A percentile compares a stretch with the other conserved stretches of the same genome.
Conservation (phyloP, 2,329 filamentous ascomycete species). For the Ascochyta rabiei region DNA sequence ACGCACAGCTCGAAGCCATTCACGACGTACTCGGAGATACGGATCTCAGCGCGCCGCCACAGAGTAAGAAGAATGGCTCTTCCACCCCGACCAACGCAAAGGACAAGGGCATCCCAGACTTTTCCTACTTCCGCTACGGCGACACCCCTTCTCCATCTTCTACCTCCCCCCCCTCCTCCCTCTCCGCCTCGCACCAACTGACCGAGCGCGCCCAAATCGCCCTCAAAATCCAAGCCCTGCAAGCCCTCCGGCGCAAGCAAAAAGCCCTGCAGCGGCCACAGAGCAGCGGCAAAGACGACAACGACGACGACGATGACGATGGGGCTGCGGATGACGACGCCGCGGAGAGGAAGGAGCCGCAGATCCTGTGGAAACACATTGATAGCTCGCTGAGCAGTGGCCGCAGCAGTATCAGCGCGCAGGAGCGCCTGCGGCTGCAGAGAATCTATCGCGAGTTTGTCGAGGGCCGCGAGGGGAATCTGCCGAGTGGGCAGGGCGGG, state of each 20-base stretch:
- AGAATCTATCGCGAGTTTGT: conserved; percentile 94
- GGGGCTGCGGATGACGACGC: conserved; percentile 50
- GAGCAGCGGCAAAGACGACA: conserved; percentile 23
- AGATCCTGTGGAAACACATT: conserved; percentile 85
- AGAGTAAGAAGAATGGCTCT: conserved; percentile 35
- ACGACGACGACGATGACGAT: conserved; percentile 23
- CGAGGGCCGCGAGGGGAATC: conserved; percentile 88
- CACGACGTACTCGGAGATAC: conserved; percentile 82
- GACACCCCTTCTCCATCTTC: conserved; percentile 49
- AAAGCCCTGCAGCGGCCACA: conserved; percentile 53
- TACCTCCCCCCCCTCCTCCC: conserved; percentile 33
- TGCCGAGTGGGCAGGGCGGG: conserved; percentile 89
- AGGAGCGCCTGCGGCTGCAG: conserved; percentile 75
- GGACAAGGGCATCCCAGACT: conserved; percentile 37
- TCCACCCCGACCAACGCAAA: conserved; percentile 3
- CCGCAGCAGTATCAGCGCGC: conserved; percentile 78
- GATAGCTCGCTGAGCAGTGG: conserved; percentile 77
- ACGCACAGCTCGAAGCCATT: conserved; percentile 95
- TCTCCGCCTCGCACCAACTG: conserved; percentile 62
- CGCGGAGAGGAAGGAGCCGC: conserved; percentile 66
- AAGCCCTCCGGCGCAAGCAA: conserved; percentile 69
- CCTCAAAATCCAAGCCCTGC: conserved; percentile 82
- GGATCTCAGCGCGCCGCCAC: conserved; percentile 38
- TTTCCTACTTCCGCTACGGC: conserved; percentile 79
- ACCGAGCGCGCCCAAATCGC: conserved; percentile 79